Conservation (phyloP, 1,139 yeast genomes). For the Yamadazyma conglobata region DNA sequence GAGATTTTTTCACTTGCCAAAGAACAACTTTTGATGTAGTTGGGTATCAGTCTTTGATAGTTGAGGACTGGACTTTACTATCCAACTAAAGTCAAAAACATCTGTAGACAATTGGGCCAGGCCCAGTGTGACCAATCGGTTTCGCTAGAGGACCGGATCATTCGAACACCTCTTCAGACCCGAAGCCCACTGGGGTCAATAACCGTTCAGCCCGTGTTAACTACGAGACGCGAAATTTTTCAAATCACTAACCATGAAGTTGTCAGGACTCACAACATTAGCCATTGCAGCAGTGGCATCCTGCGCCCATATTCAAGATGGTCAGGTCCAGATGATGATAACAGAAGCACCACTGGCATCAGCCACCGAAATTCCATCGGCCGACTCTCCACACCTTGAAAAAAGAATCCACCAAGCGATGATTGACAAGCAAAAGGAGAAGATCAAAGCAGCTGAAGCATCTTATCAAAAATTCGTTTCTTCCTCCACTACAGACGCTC, state of each 20-base stretch:
- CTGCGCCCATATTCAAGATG: too few species aligned
- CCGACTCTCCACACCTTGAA: conserved; percentile 2
- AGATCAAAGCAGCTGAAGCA: conserved; percentile 8
- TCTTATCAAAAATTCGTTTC: conserved; percentile 1
- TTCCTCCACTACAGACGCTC: conserved; percentile 15
- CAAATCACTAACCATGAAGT: too few species aligned
- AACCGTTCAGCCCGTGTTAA: too few species aligned
- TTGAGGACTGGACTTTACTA: conserved; percentile 5
- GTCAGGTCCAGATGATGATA: too few species aligned
- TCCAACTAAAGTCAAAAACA: conserved; percentile 7
- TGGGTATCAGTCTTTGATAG: conserved; percentile 6
- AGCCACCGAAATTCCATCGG: conserved; percentile 32
- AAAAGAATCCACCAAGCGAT: conserved; percentile 36
- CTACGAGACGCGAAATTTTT: too few species aligned
- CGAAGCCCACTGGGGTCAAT: too few species aligned
- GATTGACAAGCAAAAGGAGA: conserved; percentile 27
- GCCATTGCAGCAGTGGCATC: too few species aligned
- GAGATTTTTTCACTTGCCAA: conserved; percentile 39
- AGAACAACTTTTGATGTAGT: conserved; percentile 17
- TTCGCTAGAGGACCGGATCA: too few species aligned
- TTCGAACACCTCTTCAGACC: too few species aligned
- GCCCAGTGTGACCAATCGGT: too few species aligned
- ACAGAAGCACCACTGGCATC: conserved; percentile 5
- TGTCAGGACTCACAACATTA: too few species aligned
- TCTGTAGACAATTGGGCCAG: too few species aligned